A percentile compares a stretch with the other conserved stretches of the same genome.
Conservation (phyloP, 352 stramenopile species). For the Globisporangium mamillatum region DNA sequence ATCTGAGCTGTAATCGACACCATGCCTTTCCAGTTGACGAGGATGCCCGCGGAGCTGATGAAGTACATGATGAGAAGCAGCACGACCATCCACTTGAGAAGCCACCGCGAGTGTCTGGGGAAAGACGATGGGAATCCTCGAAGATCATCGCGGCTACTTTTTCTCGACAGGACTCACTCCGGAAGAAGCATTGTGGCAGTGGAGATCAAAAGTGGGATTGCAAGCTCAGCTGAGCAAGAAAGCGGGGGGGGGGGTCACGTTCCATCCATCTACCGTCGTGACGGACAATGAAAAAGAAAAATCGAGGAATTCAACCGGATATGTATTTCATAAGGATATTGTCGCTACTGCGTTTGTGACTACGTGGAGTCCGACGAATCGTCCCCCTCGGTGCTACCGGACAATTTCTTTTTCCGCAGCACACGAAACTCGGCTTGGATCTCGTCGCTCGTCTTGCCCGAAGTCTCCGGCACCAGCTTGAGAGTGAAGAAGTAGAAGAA, state of each 20-base stretch:
- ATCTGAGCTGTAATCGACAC: constrained; percentile 13
- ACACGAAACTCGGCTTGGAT: constrained; percentile 50
- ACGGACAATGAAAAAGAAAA: neutral
- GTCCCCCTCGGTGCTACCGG: neutral
- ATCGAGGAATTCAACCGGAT: neutral
- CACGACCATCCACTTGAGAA: neutral
- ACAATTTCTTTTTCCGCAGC: neutral
- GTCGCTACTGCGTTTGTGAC: neutral
- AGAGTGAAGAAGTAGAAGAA: constrained; percentile 47
- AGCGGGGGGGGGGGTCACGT: neutral
- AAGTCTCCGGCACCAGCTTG: constrained; percentile 51
- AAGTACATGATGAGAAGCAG: constrained; percentile 21
- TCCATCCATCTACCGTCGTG: constrained; percentile 2
- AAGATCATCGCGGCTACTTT: neutral
- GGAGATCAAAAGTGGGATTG: too few relatives aligned
- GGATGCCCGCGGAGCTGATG: constrained; percentile 24
- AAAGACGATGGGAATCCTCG: neutral
- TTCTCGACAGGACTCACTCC: neutral
- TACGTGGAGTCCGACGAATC: constrained; percentile 2
- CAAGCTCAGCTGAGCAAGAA: neutral
- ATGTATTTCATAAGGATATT: neutral
- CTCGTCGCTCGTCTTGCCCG: constrained; percentile 51
- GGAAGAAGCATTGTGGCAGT: neutral
- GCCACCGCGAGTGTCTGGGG: neutral
- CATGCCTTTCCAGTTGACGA: constrained; percentile 32